These are phyloP conservation scores for Phytophthora chlamydospora DNA, from an alignment of 352 stramenopile species.

Conservation along the genomic window DNA sequence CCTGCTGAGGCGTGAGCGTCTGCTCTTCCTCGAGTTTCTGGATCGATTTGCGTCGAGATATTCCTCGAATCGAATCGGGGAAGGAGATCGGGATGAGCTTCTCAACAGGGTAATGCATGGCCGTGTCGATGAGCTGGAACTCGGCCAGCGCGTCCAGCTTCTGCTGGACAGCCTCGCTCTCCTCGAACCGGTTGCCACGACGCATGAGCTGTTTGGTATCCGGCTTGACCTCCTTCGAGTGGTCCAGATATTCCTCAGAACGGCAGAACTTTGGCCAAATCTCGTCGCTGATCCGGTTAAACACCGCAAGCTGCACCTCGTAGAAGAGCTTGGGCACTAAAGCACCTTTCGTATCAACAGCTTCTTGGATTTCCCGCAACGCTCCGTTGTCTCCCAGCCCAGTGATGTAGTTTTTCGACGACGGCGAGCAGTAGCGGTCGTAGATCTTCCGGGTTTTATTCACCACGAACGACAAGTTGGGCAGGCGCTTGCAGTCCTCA, in stretches of 20 bases:
- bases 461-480: slow-evolving; percentile 82
- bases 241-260: slow-evolving; percentile 74
- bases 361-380: slow-evolving; percentile 54
- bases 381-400: slow-evolving; percentile 37
- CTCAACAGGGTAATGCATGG: slow-evolving; percentile 77
- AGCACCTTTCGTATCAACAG: slow-evolving; percentile 47
- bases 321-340: slow-evolving; percentile 77
- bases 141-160: slow-evolving; percentile 68
- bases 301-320: slow-evolving; percentile 61
- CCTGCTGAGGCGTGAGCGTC: slow-evolving; percentile 52
- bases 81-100: slow-evolving; percentile 71
- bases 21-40: slow-evolving; percentile 40
- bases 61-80: slow-evolving; percentile 8
- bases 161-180: slow-evolving; percentile 52
- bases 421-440: slow-evolving; percentile 69
- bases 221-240: slow-evolving; percentile 50
- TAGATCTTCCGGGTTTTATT: slow-evolving; percentile 83
- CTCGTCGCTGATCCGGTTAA: slow-evolving; percentile 69
- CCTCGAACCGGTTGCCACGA: slow-evolving; percentile 36
- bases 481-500: slow-evolving; percentile 84
- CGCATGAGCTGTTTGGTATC: slow-evolving; percentile 27
- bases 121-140: slow-evolving; percentile 73
- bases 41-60: slow-evolving; percentile 13
- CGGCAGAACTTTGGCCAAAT: slow-evolving; percentile 75
- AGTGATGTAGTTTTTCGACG: slow-evolving; percentile 55